These are phyloP conservation scores for Pyrenochaeta sp. DNA, from an alignment of 2,329 filamentous ascomycete species.

Conservation along the genomic window DNA sequence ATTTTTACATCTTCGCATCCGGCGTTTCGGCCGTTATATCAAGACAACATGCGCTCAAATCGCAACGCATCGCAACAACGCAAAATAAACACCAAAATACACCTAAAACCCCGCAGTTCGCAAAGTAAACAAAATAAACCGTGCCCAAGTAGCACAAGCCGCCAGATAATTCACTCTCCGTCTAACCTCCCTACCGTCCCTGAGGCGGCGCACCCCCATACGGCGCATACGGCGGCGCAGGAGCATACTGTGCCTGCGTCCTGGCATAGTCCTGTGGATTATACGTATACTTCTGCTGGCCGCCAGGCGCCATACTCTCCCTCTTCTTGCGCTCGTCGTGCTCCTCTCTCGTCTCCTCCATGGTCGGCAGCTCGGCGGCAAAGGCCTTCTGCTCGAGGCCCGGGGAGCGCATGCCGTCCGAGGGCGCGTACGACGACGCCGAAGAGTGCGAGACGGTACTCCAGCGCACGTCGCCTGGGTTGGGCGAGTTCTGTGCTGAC, in stretches of 20 bases:
- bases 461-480: slow-evolving; percentile 41
- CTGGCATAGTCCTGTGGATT: slow-evolving; percentile 45
- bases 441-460: slow-evolving; percentile 38
- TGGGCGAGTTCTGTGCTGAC: slow-evolving; percentile 32
- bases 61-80: too few relatives aligned
- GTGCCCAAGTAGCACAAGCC: too few relatives aligned
- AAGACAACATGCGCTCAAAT: too few relatives aligned
- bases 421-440: slow-evolving; percentile 43
- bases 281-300: slow-evolving; percentile 37
- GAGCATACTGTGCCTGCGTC: slow-evolving; percentile 17
- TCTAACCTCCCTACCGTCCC: not conserved
- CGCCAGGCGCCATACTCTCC: slow-evolving; percentile 22
- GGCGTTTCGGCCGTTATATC: too few relatives aligned
- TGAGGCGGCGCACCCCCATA: slow-evolving; percentile 1
- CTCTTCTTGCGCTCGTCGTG: slow-evolving; percentile 27
- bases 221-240: slow-evolving; percentile 14
- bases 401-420: slow-evolving; percentile 45
- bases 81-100: too few relatives aligned
- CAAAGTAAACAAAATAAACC: too few relatives aligned
- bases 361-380: slow-evolving; percentile 44
- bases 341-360: slow-evolving; percentile 46
- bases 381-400: slow-evolving; percentile 44
- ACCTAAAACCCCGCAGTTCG: too few relatives aligned
- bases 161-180: too few relatives aligned
- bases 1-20: too few relatives aligned